Evolutionary conservation across 805 yeast genomes (phyloP), one percentile per base, ranked within the genome.

Genomic region (Wilhelminamyces savonicus): DNA sequence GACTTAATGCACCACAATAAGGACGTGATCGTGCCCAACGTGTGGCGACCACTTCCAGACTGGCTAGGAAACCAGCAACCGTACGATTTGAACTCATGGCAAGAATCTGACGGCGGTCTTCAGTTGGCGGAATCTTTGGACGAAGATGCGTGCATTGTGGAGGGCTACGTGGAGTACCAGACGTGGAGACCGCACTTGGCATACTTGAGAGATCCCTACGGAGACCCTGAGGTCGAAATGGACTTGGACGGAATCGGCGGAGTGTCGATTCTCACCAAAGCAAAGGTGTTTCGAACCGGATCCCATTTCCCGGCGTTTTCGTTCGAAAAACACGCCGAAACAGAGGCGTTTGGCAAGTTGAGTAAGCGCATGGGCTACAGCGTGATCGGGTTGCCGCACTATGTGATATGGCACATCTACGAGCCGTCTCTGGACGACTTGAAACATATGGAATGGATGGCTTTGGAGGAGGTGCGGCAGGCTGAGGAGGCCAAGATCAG

Each of bases 111-210:
- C 43, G 92, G 87, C 36, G 94, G 88, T 1, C 53, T 81, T 32
- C 83, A 78, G 50, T 54, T 82, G 41, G 95, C 95, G 18, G 76
- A 76, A 23, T 54, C 65, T 3, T 65, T 90, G 33, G 90, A 82
- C 49, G 97, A 88, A 56, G 95, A 90, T 59, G 94, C 94, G 1
- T 95, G 90, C 32, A 88, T 90, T 35, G 98, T 90, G 10, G 98
- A 90, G 61, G 98, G 98, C 11, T 87, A 87, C 54, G 94, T 86
- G 15, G 98, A 90, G 60, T 92, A 86, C 56, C 95, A 94, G 24
- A 90, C 98, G 2, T 90, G 97, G 97, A 73, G 98, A 58, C 94
- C 96, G 2, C 97, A 90, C 59, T 67, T 90, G 42, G 97, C 97
- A 1, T 90, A 92, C 51, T 69, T 90, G 53, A 70, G 97, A 44